Percentiles rank a stretch among this genome's conserved stretches.
Conservation (phyloP, 371 early-diverging fungal genomes). For the Choanephora cucurbitarum region DNA sequence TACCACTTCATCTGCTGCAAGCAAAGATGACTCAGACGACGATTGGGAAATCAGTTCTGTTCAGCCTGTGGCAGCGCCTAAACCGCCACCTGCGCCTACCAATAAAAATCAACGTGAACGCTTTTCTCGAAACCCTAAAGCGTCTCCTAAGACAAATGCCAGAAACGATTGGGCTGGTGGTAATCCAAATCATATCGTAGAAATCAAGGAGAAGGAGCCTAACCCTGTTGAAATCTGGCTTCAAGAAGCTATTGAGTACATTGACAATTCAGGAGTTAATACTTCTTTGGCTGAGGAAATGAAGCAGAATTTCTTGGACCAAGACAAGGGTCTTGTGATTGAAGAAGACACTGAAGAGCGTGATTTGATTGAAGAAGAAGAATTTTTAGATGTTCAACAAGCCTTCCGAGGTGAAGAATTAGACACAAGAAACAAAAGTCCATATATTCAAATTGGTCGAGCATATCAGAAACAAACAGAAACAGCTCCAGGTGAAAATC, state of each 20-base stretch:
- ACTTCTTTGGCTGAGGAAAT: conserved; percentile 21
- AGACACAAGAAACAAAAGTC: conserved; percentile 28
- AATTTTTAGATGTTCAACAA: conserved; percentile 45
- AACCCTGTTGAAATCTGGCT: conserved; percentile 52
- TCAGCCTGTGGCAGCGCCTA: background rate
- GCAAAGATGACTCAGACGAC: conserved; percentile 36
- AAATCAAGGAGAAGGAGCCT: conserved; percentile 13
- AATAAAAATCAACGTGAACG: background rate
- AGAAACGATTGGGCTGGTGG: conserved; percentile 28
- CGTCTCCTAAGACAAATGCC: background rate
- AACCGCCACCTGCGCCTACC: conserved; percentile 5
- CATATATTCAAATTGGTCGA: conserved; percentile 39
- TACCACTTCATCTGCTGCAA: conserved; percentile 1
- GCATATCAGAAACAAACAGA: conserved; percentile 26
- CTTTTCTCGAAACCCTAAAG: background rate
- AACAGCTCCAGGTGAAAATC: conserved; percentile 14
- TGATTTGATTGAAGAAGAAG: conserved; percentile 59
- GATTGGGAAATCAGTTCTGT: conserved; percentile 41
- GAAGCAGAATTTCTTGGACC: conserved; percentile 35
- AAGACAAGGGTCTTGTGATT: conserved; percentile 34
- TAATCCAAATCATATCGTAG: conserved; percentile 27
- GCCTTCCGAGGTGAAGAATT: conserved; percentile 46
- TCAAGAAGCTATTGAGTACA: conserved; percentile 43
- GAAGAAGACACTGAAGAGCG: conserved; percentile 45
- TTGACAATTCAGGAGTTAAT: conserved; percentile 12